phyloP scores from a whole-genome alignment of 768 basidiomycete genomes.

The Lentinula boryana region DNA sequence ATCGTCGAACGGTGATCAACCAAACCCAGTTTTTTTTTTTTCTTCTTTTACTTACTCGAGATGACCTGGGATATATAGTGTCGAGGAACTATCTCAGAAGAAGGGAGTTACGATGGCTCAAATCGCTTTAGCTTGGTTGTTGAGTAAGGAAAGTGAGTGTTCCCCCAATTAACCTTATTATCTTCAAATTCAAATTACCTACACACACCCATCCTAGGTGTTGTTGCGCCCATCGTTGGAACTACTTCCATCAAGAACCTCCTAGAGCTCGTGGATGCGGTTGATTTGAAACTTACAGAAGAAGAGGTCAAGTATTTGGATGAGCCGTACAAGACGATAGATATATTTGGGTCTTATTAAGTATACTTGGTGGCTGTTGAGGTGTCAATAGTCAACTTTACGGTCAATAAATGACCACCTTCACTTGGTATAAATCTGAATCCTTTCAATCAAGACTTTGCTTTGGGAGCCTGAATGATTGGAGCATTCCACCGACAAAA shows the following conservation, averaged over 20 bases:
- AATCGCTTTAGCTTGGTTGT: conserved; percentile 35
- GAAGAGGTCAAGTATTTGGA: conserved; percentile 36
- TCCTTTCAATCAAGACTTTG: too few species aligned
- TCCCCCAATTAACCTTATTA: neutral
- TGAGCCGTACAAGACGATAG: conserved; percentile 24
- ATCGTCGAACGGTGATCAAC: neutral
- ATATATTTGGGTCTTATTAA: neutral
- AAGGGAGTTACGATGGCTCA: conserved; percentile 40
- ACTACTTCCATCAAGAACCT: conserved; percentile 32
- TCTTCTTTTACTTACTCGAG: neutral
- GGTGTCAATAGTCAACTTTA: too few species aligned
- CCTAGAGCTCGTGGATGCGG: conserved; percentile 31
- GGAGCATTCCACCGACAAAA: too few species aligned
- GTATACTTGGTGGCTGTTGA: too few species aligned
- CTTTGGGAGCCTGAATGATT: too few species aligned
- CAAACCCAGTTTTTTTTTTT: neutral
- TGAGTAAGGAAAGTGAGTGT: conserved; percentile 23
- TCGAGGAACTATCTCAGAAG: conserved; percentile 41
- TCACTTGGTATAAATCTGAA: too few species aligned
- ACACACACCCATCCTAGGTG: conserved; percentile 9
- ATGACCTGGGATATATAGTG: conserved; percentile 16
- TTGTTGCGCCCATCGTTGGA: conserved; percentile 39
- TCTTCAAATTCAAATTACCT: neutral
- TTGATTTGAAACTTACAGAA: neutral
- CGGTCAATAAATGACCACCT: too few species aligned